Evolutionary conservation across 441 rosid species (phyloP), one percentile per base, ranked within the genome.

Genomic region (Sinapis alba): DNA sequence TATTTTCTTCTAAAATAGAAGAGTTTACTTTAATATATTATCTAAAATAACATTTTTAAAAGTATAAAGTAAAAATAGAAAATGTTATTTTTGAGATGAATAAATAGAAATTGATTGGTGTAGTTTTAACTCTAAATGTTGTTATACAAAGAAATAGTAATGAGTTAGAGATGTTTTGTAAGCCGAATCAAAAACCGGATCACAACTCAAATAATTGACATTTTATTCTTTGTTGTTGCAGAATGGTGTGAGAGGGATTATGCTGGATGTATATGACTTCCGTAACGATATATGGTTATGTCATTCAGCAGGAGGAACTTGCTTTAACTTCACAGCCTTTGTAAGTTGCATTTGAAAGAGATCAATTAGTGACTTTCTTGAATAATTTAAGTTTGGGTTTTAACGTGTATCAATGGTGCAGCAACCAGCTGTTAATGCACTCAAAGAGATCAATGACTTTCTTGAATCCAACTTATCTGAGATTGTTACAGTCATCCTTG

Each of bases 401-500:
- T 1, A 58, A 60, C n/a, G 18, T 53, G 62, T 15, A 16, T 60
- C 15, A 15, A 56, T 20, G 34, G 0, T 68, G 56, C 85, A 95
- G 99, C 89, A 86, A 89, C 99, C 97, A 23, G 98, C 99, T 21
- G 66, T 84, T 51, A 88, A 91, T 10, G 96, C 83, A 51, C 88
- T 95, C 5, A 91, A 79, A 83, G 97, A 92, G 90, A 79, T 93
- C 9, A 84, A 86, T 62, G 66, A 76, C 6, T 95, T 91, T 80
- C 82, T 95, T 69, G 86, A 82, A 68, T 83, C 86, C 11, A 91
- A 91, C 68, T 88, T 93, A 19, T 82, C 89, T 20, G 98, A 95
- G 86, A 90, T 95, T 19, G 86, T 93, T 78, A 95, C 99, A 7
- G 89, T 95, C 67, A 91, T 95, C 62, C 86, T 95, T 0, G 99